A percentile compares a stretch with the other conserved stretches of the same genome.
These are phyloP conservation scores for Escallonia rubra DNA, from an alignment of 129 eudicot species.

Conservation along the genomic window DNA sequence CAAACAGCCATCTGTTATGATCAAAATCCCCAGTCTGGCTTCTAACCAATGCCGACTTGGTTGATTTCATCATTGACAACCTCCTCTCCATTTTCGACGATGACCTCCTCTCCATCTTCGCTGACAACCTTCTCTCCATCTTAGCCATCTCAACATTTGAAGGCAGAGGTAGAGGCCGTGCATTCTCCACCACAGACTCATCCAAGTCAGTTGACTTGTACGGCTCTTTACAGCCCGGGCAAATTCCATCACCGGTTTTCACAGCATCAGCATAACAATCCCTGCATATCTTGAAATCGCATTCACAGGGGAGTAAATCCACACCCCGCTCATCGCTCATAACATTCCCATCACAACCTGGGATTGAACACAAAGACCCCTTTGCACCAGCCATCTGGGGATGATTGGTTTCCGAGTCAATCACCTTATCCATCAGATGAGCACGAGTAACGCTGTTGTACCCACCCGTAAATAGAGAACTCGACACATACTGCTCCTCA, in stretches of 20 bases:
- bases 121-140: slow-evolving; percentile 30
- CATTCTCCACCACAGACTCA: slow-evolving; percentile 25
- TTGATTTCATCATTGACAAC: slow-evolving; percentile 50
- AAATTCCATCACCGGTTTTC: slow-evolving; percentile 47
- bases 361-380: slow-evolving; percentile 47
- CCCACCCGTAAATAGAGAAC: slow-evolving; percentile 65
- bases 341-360: slow-evolving; percentile 60
- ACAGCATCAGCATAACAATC: slow-evolving; percentile 63
- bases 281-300: slow-evolving; percentile 62
- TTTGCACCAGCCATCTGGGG: slow-evolving; percentile 78
- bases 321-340: slow-evolving; percentile 62
- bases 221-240: slow-evolving; percentile 67
- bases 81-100: slow-evolving; percentile 50
- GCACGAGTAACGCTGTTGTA: slow-evolving; percentile 63
- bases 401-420: slow-evolving; percentile 46
- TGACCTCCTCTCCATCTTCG: slow-evolving; percentile 33
- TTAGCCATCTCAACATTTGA: slow-evolving; percentile 25
- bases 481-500: slow-evolving; percentile 61
- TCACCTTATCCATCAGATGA: slow-evolving; percentile 64
- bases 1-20: slow-evolving; percentile 66
- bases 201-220: slow-evolving; percentile 47
- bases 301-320: slow-evolving; percentile 64
- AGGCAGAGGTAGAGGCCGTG: slow-evolving; percentile 36
- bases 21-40: slow-evolving; percentile 69
- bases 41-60: slow-evolving; percentile 42